Percentiles rank a stretch among this genome's conserved stretches.
Conservation (phyloP, 306 rosid species). For the apple (Malus domestica) region DNA sequence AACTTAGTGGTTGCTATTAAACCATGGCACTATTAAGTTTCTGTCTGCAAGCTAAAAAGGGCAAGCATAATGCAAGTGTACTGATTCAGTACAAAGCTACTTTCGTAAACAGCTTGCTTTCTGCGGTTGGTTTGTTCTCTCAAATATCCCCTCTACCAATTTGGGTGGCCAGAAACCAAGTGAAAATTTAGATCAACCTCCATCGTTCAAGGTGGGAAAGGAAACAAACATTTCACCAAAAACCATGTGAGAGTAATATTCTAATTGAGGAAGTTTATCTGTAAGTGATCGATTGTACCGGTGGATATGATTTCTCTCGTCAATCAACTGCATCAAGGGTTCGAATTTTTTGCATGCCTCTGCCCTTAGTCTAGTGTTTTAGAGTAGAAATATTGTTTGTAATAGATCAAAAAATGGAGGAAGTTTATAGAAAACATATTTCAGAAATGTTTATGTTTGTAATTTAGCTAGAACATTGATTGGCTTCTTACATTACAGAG, state of each 20-base stretch:
- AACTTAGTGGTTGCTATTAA: not conserved
- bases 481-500: not conserved
- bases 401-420: too few species aligned
- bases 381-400: too few species aligned
- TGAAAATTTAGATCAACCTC: not conserved
- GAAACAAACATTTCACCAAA: not conserved
- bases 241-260: not conserved
- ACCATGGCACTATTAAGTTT: not conserved
- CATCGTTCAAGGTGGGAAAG: slow-evolving; percentile 1
- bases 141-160: not conserved
- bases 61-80: not conserved
- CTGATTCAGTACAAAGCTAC: not conserved
- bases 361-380: too few species aligned
- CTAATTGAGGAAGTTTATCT: not conserved
- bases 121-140: not conserved
- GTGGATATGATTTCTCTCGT: too few species aligned
- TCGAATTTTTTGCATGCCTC: too few species aligned
- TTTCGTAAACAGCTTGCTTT: not conserved
- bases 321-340: too few species aligned
- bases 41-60: not conserved
- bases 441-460: not conserved
- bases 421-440: not conserved
- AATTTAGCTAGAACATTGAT: too few species aligned
- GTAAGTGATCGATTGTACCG: too few species aligned
- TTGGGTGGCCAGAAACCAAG: not conserved